Base-by-base conservation (phyloP, 208 protist species). In the Leishmania braziliensis region DNA sequence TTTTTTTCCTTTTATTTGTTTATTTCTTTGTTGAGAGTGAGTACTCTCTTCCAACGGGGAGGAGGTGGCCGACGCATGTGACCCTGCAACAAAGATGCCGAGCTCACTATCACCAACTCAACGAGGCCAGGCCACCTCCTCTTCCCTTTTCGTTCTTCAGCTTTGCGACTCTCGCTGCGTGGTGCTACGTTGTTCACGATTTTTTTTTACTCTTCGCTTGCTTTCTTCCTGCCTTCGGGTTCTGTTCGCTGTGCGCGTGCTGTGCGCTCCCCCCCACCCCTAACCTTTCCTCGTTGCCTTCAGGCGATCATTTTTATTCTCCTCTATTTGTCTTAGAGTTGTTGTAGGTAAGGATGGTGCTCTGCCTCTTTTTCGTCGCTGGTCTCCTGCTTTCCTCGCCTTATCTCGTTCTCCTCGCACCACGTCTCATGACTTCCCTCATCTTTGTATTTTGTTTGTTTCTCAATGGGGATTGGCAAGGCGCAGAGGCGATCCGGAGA, bases 301-400 rank as follows among this genome's bases (percentile, higher is more conserved):
- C 58, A 23, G 43, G 18, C 51, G 43, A 16, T 43, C 43, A 46
- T 50, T 51, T 16, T 48, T 70, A 6, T 70, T 43, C 23, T 53
- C 46, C 26, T 39, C 54, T 72, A 2, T 58, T 43, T 79, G 5
- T 46, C 43, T 46, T 46, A 46, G 43, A 46, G 43, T 46, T 6
- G 43, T 6, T 46, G 43, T 46, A 46, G 43, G 43, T 46, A 6
- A 46, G 43, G 43, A 2, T 18, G 62, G 12, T 12, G n/a, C 62
- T 36, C 29, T 39, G n/a, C 18, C 3, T 39, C 20, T 66, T 6
- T 39, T 39, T 26, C 56, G 43, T 75, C 77, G 39, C 36, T 26
- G 16, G 20, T 77, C 70, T 76, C 60, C 76, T 77, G n/a, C 62
- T 75, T 65, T 36, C 69, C 29, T 48, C 60, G 10, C 65, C 68